These are phyloP conservation scores for Oenanthe javanica DNA, from an alignment of 140 eudicot species.

Conservation along the genomic window DNA sequence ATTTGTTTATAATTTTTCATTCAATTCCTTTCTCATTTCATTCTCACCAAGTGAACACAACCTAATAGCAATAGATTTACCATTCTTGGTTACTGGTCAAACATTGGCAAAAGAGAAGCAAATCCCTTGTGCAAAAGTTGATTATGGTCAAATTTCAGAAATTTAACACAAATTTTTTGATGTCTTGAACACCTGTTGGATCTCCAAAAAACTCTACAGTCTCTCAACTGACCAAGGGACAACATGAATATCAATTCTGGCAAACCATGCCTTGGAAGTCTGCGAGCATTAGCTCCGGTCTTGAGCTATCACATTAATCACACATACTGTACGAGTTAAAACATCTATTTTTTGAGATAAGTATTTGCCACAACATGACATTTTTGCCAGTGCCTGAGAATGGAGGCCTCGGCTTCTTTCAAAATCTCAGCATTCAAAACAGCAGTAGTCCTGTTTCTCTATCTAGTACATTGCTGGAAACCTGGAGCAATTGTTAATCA, in stretches of 20 bases:
- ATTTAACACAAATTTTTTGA: constrained; percentile 10
- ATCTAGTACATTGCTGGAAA: constrained; percentile 14
- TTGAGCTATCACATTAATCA: background rate
- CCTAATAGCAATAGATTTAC: no score
- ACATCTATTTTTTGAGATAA: constrained; percentile 22
- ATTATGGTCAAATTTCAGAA: constrained; percentile 10
- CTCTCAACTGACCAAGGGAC: background rate
- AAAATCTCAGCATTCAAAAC: constrained; percentile 20
- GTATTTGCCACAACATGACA: background rate
- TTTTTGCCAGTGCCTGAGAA: background rate
- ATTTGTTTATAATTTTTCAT: no score
- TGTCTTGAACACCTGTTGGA: constrained; percentile 21
- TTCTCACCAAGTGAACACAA: no score
- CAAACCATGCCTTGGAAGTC: background rate
- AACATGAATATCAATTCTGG: constrained; percentile 19
- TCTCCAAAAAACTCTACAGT: background rate
- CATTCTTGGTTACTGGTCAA: no score
- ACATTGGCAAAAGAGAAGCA: no score
- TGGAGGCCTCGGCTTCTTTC: constrained; percentile 20
- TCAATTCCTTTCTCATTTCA: no score
- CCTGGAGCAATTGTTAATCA: constrained; percentile 21
- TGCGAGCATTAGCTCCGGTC: no score
- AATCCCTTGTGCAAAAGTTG: background rate
- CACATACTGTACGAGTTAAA: constrained; percentile 18
- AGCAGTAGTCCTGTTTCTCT: constrained; percentile 4